Evolutionary conservation across 73 alveolate genomes (phyloP).

Genomic region (Paramecium primaurelia): DNA sequence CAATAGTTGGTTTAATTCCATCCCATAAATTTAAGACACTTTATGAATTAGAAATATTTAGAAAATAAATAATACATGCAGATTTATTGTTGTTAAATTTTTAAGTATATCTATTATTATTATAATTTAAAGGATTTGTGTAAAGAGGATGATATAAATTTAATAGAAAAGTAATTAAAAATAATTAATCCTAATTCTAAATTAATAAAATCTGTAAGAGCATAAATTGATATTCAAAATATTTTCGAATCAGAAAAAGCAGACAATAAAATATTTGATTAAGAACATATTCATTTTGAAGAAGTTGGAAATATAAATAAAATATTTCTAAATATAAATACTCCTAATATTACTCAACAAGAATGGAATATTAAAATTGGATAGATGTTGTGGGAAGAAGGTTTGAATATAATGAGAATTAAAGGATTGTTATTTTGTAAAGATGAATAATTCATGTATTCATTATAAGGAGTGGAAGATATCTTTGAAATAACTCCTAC

Average conservation of each 20-base stretch:
- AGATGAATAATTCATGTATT: conserved; percentile 50
- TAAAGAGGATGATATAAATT: background rate
- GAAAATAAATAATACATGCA: conserved; percentile 66
- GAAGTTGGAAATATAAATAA: background rate
- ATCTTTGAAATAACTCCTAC: conserved; percentile 66
- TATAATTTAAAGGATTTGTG: conserved; percentile 17
- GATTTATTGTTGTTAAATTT: conserved; percentile 68
- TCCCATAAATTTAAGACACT: conserved; percentile 57
- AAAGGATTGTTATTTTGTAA: conserved; percentile 62
- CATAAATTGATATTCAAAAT: background rate
- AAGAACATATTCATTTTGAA: conserved; percentile 5
- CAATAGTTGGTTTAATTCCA: conserved; percentile 68
- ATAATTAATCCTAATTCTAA: conserved; percentile 61
- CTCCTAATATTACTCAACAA: background rate
- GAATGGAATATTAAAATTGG: conserved; percentile 58
- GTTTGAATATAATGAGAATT: conserved; percentile 59
- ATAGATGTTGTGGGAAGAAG: conserved; percentile 65
- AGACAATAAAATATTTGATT: conserved; percentile 6
- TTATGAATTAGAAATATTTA: conserved; percentile 34
- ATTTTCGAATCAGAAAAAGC: background rate
- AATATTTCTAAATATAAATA: background rate
- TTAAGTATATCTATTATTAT: background rate
- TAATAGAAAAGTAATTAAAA: background rate
- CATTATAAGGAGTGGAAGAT: conserved; percentile 77
- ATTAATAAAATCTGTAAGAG: background rate